Conservation (phyloP, 139 green algal genomes). For the Tetradesmus obliquus region DNA sequence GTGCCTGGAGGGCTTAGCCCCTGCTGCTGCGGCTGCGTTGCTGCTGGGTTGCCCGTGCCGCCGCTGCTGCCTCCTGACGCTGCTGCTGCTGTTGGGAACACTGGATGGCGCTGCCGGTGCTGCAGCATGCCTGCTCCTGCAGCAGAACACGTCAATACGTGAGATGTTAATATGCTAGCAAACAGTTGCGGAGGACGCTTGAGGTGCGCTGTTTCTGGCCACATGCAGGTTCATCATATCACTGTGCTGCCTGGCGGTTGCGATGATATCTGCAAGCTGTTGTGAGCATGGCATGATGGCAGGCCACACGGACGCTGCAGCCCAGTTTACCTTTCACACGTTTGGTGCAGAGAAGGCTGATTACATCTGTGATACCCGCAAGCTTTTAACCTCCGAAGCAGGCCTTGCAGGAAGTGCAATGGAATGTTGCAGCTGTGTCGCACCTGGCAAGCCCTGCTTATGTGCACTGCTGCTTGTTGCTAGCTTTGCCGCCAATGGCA, state of each 20-base stretch:
- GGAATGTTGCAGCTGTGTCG: not conserved
- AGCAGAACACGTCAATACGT: no score
- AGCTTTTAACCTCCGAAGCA: not conserved
- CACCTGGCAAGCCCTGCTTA: not conserved
- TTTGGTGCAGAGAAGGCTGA: not conserved
- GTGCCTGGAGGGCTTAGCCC: not conserved
- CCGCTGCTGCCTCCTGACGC: slow-evolving; percentile 15
- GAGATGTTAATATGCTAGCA: not conserved
- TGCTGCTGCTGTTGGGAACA: not conserved
- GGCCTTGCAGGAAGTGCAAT: not conserved
- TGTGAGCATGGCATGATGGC: not conserved
- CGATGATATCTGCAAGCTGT: not conserved
- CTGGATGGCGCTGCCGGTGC: slow-evolving; percentile 3
- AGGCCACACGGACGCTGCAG: no score
- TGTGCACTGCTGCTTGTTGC: not conserved
- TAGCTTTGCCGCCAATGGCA: not conserved
- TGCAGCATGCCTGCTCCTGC: slow-evolving; percentile 20
- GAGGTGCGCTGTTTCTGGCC: not conserved
- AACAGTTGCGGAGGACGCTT: not conserved
- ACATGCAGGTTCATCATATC: not conserved
- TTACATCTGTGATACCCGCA: not conserved
- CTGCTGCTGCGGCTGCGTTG: not conserved
- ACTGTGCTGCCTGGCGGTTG: not conserved
- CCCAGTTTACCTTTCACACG: no score
- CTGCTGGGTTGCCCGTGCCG: slow-evolving; percentile 16